Conservation (phyloP, 106 monocot genomes). For the Dendrobium officinale region DNA sequence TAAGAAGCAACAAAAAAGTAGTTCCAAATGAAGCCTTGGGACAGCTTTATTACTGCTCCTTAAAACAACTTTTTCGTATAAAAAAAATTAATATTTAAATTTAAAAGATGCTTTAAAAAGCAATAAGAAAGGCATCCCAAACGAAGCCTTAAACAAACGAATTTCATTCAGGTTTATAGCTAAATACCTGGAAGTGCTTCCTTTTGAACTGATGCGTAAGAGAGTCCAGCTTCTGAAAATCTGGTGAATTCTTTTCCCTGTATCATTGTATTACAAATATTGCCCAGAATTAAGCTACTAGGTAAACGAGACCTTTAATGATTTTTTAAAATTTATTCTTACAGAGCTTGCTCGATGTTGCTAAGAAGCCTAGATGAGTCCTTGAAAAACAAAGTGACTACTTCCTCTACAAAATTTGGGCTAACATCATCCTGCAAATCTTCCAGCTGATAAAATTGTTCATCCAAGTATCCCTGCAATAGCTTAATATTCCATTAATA, state of each 20-base stretch:
- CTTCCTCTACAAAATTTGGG: conserved; percentile 96
- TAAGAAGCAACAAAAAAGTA: too few species aligned
- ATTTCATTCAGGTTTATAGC: too few species aligned
- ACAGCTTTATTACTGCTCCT: too few species aligned
- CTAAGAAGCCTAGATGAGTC: conserved; percentile 60
- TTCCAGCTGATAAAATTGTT: conserved; percentile 85
- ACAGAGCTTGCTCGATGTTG: conserved; percentile 79
- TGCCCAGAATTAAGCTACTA: not conserved
- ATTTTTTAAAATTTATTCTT: conserved; percentile 20
- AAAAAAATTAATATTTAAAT: too few species aligned
- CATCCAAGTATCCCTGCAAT: conserved; percentile 77
- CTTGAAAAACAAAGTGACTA: conserved; percentile 76
- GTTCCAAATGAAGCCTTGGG: too few species aligned
- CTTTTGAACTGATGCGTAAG: conserved; percentile 79
- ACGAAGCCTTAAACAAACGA: too few species aligned
- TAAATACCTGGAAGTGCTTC: conserved; percentile 66
- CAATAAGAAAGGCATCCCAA: too few species aligned
- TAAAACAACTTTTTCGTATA: too few species aligned
- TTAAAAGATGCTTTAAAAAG: too few species aligned
- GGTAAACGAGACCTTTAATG: not conserved
- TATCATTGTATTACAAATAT: conserved; percentile 1
- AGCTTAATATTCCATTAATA: not conserved
- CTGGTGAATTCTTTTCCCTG: conserved; percentile 52
- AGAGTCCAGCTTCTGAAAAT: conserved; percentile 69
- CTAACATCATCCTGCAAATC: conserved; percentile 86